phyloP scores from a whole-genome alignment of 1,139 yeast species.

The Entelexis sorbosivorans region DNA sequence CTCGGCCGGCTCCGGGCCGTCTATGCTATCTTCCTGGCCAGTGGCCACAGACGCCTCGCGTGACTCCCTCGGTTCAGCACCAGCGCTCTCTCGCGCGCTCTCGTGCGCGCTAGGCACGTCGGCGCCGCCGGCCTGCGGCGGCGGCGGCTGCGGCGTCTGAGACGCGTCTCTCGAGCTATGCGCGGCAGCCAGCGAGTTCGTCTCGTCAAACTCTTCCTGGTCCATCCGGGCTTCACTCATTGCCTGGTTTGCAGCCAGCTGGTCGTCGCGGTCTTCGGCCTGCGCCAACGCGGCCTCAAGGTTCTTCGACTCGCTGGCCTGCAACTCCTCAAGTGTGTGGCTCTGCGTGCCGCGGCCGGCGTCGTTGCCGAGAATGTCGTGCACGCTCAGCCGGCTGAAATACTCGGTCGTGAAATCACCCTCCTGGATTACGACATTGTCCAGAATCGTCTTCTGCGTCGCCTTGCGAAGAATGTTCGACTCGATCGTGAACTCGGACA shows the following conservation, averaged over 20 bases:
- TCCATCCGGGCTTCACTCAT: slow-evolving; percentile 67
- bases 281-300: slow-evolving; percentile 63
- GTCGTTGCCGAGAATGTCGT: slow-evolving; percentile 69
- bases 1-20: background rate
- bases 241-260: slow-evolving; percentile 82
- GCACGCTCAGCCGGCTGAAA: slow-evolving; percentile 79
- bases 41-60: background rate
- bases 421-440: slow-evolving; percentile 92
- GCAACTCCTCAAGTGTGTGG: slow-evolving; percentile 30
- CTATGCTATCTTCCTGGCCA: background rate
- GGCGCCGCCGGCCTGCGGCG: background rate
- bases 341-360: slow-evolving; percentile 30
- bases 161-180: background rate
- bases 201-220: slow-evolving; percentile 58
- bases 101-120: background rate
- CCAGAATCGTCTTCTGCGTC: slow-evolving; percentile 87
- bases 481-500: slow-evolving; percentile 92
- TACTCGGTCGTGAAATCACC: slow-evolving; percentile 98
- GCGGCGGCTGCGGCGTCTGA: background rate
- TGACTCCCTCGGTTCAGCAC: background rate
- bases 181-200: background rate
- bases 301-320: slow-evolving; percentile 29
- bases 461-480: slow-evolving; percentile 90
- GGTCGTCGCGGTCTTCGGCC: slow-evolving; percentile 95
- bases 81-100: background rate